These are phyloP conservation scores for Angophora floribunda DNA, from an alignment of 345 rosid genomes.

Conservation along the genomic window DNA sequence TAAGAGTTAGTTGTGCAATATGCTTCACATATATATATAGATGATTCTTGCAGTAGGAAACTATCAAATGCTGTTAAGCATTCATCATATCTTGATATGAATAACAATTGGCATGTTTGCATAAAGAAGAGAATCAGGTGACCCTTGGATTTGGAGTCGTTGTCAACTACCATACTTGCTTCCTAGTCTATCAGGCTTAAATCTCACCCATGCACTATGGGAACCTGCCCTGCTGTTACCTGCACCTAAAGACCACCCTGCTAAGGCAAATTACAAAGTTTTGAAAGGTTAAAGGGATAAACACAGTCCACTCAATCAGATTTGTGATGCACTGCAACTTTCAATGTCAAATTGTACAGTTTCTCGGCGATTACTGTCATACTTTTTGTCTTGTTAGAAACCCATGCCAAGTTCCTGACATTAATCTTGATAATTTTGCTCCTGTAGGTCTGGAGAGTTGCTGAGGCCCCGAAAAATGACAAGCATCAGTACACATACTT, in stretches of 20 bases:
- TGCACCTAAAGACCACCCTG: background rate
- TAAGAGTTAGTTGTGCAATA: background rate
- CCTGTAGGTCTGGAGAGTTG: constrained; percentile 18
- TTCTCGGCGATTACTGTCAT: background rate
- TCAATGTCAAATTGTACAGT: background rate
- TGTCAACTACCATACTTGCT: background rate
- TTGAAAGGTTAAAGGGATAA: background rate
- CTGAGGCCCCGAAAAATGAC: constrained; percentile 13
- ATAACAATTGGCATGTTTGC: background rate
- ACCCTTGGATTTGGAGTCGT: background rate
- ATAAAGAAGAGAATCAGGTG: background rate
- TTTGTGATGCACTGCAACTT: background rate
- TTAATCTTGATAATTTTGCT: background rate
- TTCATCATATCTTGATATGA: background rate
- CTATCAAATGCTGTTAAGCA: background rate
- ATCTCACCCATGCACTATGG: background rate
- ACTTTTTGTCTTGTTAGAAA: background rate
- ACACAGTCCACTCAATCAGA: background rate
- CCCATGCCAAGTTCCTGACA: background rate
- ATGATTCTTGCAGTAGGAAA: background rate
- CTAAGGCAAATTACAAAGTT: background rate
- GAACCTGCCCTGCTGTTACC: background rate
- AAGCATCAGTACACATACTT: constrained; percentile 20
- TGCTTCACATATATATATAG: background rate
- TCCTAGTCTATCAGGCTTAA: background rate